Base-by-base conservation (phyloP, 164 flowering plant species). In the Amborella trichopoda region DNA sequence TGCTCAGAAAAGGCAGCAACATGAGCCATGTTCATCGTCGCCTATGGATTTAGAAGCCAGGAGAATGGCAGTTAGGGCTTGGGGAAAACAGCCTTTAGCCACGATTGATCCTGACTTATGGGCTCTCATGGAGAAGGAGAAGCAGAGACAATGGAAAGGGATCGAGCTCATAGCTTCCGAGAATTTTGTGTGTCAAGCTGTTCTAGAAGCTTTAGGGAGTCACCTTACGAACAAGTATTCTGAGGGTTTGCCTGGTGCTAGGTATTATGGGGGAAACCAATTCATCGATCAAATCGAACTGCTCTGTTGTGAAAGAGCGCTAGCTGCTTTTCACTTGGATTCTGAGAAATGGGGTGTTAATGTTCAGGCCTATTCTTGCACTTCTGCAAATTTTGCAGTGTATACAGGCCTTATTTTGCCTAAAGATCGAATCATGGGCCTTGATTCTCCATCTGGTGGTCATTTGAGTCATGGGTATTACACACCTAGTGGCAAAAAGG, bases 381-480 rank as follows among this genome's bases (percentile, higher is more conserved):
- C 94, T 4, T 85, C 97, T 0, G 88, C 97, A 0, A 89, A 85
- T 60, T 85, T 89, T 13, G 93, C 90, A 0, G 93, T 81, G 6
- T 89, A 78, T 36, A 82, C 90, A 0, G 97, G 83, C 3, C 76
- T 89, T 51, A 55, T 82, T 26, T 69, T 63, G 27, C 95, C 96
- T 3, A 72, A 36, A 14, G 95, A 89, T 62, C 65, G 97, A 52
- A 85, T 84, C 8, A 85, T 89, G 97, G 97, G 93, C 0, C 65
- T 89, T 64, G 97, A 89, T 73, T 67, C 83, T 2, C 93, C 90
- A 0, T 82, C 83, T 13, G 97, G 97, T 23, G 97, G 97, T 26
- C 87, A 89, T 53, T 53, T 80, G 68, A 85, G 95, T 52, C 97
- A 85, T 48, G 97, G 97, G 30, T 89, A 77, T 53, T 75, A 78